Conservation (phyloP, 2,329 filamentous ascomycete genomes). For the Dactylonectria macrodidyma region DNA sequence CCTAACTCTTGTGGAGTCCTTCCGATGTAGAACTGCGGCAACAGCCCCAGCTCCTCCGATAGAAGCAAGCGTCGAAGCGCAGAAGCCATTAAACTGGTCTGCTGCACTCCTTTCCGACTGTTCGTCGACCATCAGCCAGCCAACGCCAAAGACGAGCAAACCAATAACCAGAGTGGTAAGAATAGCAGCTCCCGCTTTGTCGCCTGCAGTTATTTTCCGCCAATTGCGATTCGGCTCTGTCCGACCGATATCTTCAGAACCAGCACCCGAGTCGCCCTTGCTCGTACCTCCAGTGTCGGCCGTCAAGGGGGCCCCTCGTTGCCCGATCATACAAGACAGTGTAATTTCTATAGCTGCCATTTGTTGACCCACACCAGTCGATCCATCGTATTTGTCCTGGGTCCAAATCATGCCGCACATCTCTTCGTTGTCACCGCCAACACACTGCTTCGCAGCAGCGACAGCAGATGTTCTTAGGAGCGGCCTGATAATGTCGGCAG, state of each 20-base stretch:
- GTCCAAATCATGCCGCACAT: conserved; percentile 76
- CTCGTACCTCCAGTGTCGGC: conserved; percentile 71
- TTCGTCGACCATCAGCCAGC: conserved; percentile 67
- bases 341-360: conserved; percentile 79
- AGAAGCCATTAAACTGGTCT: conserved; percentile 51
- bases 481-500: conserved; percentile 66
- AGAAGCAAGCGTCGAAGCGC: conserved; percentile 36
- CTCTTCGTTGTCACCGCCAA: conserved; percentile 68
- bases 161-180: conserved; percentile 71
- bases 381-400: conserved; percentile 69
- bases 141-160: conserved; percentile 66
- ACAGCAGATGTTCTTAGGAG: conserved; percentile 69
- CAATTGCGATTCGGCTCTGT: conserved; percentile 48
- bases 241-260: conserved; percentile 63
- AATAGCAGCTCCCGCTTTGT: conserved; percentile 79
- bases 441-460: conserved; percentile 71
- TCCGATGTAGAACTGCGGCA: conserved; percentile 39
- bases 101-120: conserved; percentile 51
- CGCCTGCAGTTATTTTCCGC: conserved; percentile 64
- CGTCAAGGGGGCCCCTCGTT: conserved; percentile 60
- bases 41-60: conserved; percentile 40
- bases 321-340: conserved; percentile 70
- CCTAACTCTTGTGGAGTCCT: conserved; percentile 27
- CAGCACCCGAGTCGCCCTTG: conserved; percentile 61
- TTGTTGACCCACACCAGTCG: conserved; percentile 77